These are phyloP conservation scores for Strigomonas oncopelti DNA, from an alignment of 208 protist species.

Conservation along the genomic window DNA sequence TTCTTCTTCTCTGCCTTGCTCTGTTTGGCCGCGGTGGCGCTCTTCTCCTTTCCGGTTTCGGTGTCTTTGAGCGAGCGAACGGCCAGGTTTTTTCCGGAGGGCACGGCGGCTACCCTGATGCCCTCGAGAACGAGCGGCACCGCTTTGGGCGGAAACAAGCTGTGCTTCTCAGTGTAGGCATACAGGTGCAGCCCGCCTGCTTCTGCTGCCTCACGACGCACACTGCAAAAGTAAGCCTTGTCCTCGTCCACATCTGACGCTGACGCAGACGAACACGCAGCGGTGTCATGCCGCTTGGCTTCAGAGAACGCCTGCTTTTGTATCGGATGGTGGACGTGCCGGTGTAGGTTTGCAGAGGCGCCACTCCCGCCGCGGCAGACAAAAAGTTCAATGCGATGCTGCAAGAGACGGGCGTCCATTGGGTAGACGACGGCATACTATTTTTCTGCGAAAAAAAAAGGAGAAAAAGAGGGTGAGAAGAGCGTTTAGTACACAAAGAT, in stretches of 20 bases:
- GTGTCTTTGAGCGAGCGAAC: slow-evolving; percentile 43
- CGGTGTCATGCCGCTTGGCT: neutral
- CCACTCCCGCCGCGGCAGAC: slow-evolving; percentile 13
- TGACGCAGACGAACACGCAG: too few relatives aligned
- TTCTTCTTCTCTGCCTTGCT: slow-evolving; percentile 2
- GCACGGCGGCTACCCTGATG: neutral
- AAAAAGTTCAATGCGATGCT: slow-evolving; percentile 3
- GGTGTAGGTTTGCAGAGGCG: slow-evolving; percentile 32
- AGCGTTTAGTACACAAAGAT: neutral
- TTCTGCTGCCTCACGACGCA: slow-evolving; percentile 8
- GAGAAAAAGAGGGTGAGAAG: neutral
- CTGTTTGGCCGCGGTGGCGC: neutral
- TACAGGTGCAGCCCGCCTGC: slow-evolving; percentile 50
- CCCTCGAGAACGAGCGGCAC: slow-evolving; percentile 28
- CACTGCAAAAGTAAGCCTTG: slow-evolving; percentile 9
- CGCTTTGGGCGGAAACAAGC: slow-evolving; percentile 19
- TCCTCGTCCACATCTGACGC: slow-evolving; percentile 9
- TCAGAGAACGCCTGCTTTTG: slow-evolving; percentile 5
- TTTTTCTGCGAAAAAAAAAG: neutral
- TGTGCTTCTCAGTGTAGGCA: slow-evolving; percentile 26
- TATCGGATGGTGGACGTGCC: slow-evolving; percentile 62
- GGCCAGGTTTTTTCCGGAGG: slow-evolving; percentile 21
- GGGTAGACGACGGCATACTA: neutral
- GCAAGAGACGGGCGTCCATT: neutral
- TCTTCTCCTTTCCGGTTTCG: slow-evolving; percentile 14